A percentile compares a stretch with the other conserved stretches of the same genome.
These are phyloP conservation scores for Mortierella sp. DNA, from an alignment of 371 early-diverging fungal species.

Conservation along the genomic window DNA sequence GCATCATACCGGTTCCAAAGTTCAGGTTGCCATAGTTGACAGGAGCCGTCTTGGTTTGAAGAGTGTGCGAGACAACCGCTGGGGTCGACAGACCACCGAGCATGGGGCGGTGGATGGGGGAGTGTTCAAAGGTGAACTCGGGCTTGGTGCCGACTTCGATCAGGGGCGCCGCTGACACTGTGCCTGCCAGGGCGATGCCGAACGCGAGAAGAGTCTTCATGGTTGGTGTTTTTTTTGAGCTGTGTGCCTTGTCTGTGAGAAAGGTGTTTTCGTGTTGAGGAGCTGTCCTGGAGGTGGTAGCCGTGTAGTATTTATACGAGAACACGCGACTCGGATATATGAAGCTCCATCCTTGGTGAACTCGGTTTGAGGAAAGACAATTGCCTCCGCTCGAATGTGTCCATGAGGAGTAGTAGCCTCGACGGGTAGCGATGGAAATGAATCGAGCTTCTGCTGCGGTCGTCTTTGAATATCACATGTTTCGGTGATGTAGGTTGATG, in stretches of 20 bases:
- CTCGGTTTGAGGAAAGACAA: too few species aligned
- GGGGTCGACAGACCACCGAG: slow-evolving; percentile 33
- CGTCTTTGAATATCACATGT: background rate
- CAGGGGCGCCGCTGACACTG: slow-evolving; percentile 21
- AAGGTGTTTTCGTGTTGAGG: too few species aligned
- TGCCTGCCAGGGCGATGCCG: slow-evolving; percentile 20
- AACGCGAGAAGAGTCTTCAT: slow-evolving; percentile 37
- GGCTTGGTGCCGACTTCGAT: slow-evolving; percentile 13
- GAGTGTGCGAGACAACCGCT: slow-evolving; percentile 16
- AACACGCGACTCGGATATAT: too few species aligned
- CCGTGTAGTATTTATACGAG: too few species aligned
- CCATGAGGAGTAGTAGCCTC: too few species aligned
- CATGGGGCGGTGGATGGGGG: slow-evolving; percentile 20
- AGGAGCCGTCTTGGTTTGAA: slow-evolving; percentile 37
- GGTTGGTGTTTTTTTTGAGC: background rate
- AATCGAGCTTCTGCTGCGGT: too few species aligned
- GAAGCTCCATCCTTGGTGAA: too few species aligned
- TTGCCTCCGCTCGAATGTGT: too few species aligned
- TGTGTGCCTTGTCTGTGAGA: background rate
- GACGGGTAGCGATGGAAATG: too few species aligned
- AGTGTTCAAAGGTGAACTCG: background rate
- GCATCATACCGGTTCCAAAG: slow-evolving; percentile 45
- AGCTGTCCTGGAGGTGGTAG: too few species aligned
- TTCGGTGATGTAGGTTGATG: too few species aligned
- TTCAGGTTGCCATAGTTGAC: slow-evolving; percentile 50